Evolutionary conservation across 2,329 filamentous ascomycete genomes (phyloP), one percentile per base, ranked within the genome.

Genomic region (Fusarium nygamai): DNA sequence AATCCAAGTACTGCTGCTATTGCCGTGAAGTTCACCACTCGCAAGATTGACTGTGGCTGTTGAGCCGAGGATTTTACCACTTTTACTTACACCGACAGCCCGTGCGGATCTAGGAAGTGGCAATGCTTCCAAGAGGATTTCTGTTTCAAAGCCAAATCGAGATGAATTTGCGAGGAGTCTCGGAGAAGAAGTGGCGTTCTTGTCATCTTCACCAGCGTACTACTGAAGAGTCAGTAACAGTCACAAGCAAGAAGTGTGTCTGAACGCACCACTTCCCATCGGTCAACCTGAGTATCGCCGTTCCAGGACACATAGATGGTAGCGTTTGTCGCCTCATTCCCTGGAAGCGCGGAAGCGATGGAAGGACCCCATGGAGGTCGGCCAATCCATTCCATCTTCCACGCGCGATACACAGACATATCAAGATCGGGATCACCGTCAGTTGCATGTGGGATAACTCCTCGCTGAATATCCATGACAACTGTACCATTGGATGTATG

Each of bases 391-490:
- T 78, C 67, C 69, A 71, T 72, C 66, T 78, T 78, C 74, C 71
- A 79, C 17, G 76, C 73, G 58, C 78, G 72, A 56, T 79, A 79
- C 33, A 74, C 71, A 12, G 73, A 60, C 58, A 77, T 72, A n/a
- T 74, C 64, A n/a, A 48, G 56, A 36, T 69, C 63, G 9, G 56
- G 24, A 17, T 68, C 33, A 11, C 56, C 62, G 12, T 64, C 62
- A 10, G 53, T 27, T 5, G 86, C 83, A 78, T 79, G 79, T 66
- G 80, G 80, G 87, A 82, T 36, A 88, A 80, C 19, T 85, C 79
- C 38, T 82, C 80, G 31, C 87, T 77, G 75, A 36, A 77, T 88
- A 20, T 86, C 84, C 10, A 82, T 76, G 2, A 82, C 82, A 72
- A 77, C 48, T 33, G 64, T 68, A 20, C 75, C 75, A 16, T 74